These are phyloP conservation scores for Jatropha curcas DNA, from an alignment of 345 rosid species.

Conservation along the genomic window DNA sequence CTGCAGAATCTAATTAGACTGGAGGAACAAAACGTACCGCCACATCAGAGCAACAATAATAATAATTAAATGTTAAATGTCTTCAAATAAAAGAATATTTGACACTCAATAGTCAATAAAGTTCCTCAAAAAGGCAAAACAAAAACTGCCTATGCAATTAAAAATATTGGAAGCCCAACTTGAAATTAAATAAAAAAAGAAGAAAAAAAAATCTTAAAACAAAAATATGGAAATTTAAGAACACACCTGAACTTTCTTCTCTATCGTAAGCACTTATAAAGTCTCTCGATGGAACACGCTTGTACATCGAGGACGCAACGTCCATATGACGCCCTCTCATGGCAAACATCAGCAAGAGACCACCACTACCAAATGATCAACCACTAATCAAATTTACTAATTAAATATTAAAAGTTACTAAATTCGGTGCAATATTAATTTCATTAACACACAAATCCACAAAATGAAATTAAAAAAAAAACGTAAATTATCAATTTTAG, in stretches of 20 bases:
- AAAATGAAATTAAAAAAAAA: background rate
- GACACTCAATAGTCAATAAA: background rate
- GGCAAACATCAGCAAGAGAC: conserved; percentile 34
- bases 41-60: background rate
- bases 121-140: background rate
- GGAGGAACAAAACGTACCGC: background rate
- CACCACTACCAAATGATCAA: background rate
- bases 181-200: background rate
- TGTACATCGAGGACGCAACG: conserved; percentile 26
- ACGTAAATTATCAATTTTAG: background rate
- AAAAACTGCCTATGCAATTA: background rate
- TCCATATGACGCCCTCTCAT: conserved; percentile 79
- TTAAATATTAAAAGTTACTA: background rate
- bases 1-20: background rate
- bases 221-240: background rate
- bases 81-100: no score
- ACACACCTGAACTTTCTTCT: conserved; percentile 54
- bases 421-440: background rate
- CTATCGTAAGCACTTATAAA: conserved; percentile 40
- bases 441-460: background rate
- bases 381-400: background rate
- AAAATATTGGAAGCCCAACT: background rate
- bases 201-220: background rate
- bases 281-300: conserved; percentile 60
- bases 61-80: background rate